These are phyloP conservation scores for Blepharisma undulans DNA, from an alignment of 169 alveolate genomes.

Conservation along the genomic window DNA sequence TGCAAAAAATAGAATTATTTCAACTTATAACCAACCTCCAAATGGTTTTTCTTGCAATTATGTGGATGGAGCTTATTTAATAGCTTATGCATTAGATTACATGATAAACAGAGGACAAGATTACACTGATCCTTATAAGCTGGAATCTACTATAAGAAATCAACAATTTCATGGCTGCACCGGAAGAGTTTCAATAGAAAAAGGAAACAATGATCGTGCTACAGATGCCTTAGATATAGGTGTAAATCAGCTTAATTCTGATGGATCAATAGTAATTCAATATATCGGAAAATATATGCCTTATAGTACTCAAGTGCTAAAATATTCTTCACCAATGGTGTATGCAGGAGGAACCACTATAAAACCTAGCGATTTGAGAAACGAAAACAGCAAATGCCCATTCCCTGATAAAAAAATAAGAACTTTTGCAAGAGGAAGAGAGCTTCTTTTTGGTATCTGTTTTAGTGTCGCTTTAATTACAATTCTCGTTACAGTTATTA, in stretches of 20 bases:
- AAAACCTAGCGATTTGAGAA: background rate
- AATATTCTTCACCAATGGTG: background rate
- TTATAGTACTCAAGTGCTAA: background rate
- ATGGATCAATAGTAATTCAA: no score
- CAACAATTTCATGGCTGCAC: background rate
- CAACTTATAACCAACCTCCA: background rate
- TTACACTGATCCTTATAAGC: background rate
- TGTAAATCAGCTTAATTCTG: no score
- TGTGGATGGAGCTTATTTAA: background rate
- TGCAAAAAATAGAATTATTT: background rate
- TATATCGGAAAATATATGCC: background rate
- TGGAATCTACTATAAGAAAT: background rate
- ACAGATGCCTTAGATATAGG: no score
- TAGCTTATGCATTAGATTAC: background rate
- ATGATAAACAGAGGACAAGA: background rate
- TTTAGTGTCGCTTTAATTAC: background rate
- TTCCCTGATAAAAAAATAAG: background rate
- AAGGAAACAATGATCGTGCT: background rate
- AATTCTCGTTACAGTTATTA: background rate
- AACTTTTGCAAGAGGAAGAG: background rate
- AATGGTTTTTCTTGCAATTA: background rate
- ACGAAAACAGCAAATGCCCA: background rate
- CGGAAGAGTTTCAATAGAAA: background rate
- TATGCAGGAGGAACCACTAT: background rate
- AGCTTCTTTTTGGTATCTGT: background rate